Percentiles rank a stretch among this genome's conserved stretches.
phyloP scores from a whole-genome alignment of 192 early-diverging fungal genomes.

The Coemansia sp. region DNA sequence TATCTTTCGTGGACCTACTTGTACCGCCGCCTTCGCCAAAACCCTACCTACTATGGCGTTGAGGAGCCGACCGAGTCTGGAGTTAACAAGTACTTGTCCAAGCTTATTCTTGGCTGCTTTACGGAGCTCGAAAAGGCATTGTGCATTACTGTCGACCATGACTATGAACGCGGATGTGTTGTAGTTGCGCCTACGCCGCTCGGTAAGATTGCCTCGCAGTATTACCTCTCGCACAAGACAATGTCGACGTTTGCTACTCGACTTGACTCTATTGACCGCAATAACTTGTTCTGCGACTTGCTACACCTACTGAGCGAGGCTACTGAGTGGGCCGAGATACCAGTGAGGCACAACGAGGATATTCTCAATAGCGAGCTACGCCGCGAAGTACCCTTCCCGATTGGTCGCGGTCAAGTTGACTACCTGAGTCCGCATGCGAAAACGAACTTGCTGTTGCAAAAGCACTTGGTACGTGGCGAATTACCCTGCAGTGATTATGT shows the following conservation, averaged over 20 bases:
- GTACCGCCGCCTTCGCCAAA: constrained; percentile 86
- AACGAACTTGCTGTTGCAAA: constrained; percentile 85
- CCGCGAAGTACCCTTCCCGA: constrained; percentile 64
- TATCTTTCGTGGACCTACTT: constrained; percentile 97
- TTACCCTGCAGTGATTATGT: constrained; percentile 88
- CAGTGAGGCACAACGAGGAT: constrained; percentile 96
- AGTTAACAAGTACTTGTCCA: constrained; percentile 75
- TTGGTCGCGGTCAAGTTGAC: constrained; percentile 49
- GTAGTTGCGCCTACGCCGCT: constrained; percentile 66
- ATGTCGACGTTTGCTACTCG: constrained; percentile 66
- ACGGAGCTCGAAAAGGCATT: constrained; percentile 64
- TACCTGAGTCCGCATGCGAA: constrained; percentile 91
- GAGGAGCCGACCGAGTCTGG: constrained; percentile 67
- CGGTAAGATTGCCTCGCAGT: constrained; percentile 86
- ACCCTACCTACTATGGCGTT: constrained; percentile 95
- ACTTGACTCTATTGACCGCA: constrained; percentile 46
- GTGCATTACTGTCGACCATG: constrained; percentile 66
- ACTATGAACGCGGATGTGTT: constrained; percentile 18
- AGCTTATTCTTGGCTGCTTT: constrained; percentile 73
- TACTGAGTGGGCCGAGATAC: constrained; percentile 86
- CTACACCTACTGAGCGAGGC: constrained; percentile 79
- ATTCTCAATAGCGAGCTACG: constrained; percentile 82
- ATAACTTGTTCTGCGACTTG: constrained; percentile 61
- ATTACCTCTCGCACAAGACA: constrained; percentile 86
- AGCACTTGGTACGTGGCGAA: constrained; percentile 75